These are phyloP conservation scores for Vinca minor DNA, from an alignment of 257 asterid species.

Conservation along the genomic window DNA sequence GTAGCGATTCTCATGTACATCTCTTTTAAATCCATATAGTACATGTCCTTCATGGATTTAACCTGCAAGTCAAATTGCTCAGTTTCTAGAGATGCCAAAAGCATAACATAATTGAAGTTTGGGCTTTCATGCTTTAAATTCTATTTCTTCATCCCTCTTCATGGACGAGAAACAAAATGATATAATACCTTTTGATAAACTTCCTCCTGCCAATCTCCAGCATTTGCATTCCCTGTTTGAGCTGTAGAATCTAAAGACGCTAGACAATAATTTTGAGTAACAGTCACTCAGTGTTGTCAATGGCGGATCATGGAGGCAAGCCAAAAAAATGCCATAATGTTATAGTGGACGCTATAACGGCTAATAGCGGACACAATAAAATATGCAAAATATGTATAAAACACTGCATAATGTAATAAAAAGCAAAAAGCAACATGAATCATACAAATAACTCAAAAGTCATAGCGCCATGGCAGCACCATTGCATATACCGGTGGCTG, in stretches of 20 bases:
- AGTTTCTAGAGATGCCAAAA: slow-evolving; percentile 15
- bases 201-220: slow-evolving; percentile 94
- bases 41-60: slow-evolving; percentile 69
- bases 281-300: too few species aligned
- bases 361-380: too few species aligned
- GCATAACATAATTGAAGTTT: slow-evolving; percentile 1
- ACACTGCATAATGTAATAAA: too few species aligned
- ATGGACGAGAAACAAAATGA: slow-evolving; percentile 5
- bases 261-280: slow-evolving; percentile 18
- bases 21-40: slow-evolving; percentile 62
- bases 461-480: too few species aligned
- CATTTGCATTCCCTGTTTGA: slow-evolving; percentile 66
- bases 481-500: too few species aligned
- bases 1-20: slow-evolving; percentile 62
- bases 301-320: too few species aligned
- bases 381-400: too few species aligned
- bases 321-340: too few species aligned
- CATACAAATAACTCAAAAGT: too few species aligned
- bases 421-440: too few species aligned
- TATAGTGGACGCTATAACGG: too few species aligned
- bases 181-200: slow-evolving; percentile 72
- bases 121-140: slow-evolving; percentile 2
- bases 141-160: slow-evolving; percentile 32
- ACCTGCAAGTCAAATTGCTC: slow-evolving; percentile 49
- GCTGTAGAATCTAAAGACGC: slow-evolving; percentile 82